Base-by-base conservation (phyloP, 306 rosid genomes). In the Rubus idaeus region DNA sequence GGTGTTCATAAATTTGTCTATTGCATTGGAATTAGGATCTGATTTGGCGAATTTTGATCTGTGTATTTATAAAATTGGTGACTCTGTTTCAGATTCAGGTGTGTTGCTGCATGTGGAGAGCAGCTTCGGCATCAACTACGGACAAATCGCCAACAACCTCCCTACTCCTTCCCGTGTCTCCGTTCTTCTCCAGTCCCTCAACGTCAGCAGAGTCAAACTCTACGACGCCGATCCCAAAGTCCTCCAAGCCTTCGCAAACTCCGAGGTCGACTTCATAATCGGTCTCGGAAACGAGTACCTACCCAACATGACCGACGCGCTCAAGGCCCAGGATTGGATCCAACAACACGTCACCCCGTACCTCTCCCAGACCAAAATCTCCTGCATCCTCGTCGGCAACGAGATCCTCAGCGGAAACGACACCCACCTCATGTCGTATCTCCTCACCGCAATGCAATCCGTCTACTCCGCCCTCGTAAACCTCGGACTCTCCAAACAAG, bases 141-240 rank as follows among this genome's bases (percentile, higher is more conserved):
- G 98, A 51, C 94, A 91, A 51, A 89, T 87, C 65, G 97, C 94
- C n/a, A 80, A 86, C 83, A 86, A 91, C 75, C 90, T 94, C 2
- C 98, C 98, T 2, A 78, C 94, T 14, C 93, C 89, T 0, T 73
- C 97, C 5, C 78, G 83, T 1, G 98, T 94, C 0, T 61, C 89
- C 17, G 6, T 16, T 51, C 97, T 94, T 14, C 86, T 94, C 81
- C 79, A 77, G 49, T 82, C 91, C 8, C 82, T 91, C 52, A 94
- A 89, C 64, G 84, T 91, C 35, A 90, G 81, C 10, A 86, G 90
- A 77, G 87, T 94, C 46, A 94, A 94, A 78, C 90, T 94, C 75
- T 94, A 94, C 78, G 98, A 94, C 57, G 93, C 97, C 23, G 98
- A 94, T 71, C 96, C 98, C 8, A 88, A 89, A 62, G 98, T 94